phyloP scores from a whole-genome alignment of 306 rosid species.

The Acacia melanoxylon region DNA sequence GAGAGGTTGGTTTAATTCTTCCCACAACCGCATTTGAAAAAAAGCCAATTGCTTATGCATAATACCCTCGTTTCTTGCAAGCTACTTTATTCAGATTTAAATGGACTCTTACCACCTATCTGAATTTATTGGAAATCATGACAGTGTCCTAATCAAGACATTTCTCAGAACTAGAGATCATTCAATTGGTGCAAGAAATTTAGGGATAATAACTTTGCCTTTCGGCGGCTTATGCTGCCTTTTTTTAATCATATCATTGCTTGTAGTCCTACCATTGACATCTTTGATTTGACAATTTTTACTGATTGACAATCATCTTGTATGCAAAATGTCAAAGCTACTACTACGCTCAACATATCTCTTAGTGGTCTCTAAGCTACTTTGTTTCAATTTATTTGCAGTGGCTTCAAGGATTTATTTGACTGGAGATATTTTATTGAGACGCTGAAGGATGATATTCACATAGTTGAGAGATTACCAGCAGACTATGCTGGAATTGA shows the following conservation, averaged over 20 bases:
- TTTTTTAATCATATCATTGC: constrained; percentile 6
- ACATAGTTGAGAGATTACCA: constrained; percentile 82
- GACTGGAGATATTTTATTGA: constrained; percentile 87
- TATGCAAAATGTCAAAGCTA: not conserved
- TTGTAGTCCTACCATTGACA: not conserved
- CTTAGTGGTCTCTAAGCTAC: constrained; percentile 20
- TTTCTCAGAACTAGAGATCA: constrained; percentile 6
- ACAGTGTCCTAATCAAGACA: constrained; percentile 21
- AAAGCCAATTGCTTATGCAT: not conserved
- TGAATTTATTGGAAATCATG: constrained; percentile 16
- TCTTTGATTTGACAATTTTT: constrained; percentile 14
- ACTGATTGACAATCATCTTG: constrained; percentile 17
- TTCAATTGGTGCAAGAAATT: constrained; percentile 21
- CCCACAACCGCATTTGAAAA: constrained; percentile 17
- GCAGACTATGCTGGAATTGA: constrained; percentile 63
- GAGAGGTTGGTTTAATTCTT: constrained; percentile 66
- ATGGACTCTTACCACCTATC: not conserved
- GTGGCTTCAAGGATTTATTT: constrained; percentile 96
- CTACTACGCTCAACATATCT: not conserved
- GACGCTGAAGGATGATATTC: constrained; percentile 78
- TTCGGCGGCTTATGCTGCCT: constrained; percentile 1
- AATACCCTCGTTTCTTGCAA: constrained; percentile 25
- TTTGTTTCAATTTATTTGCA: constrained; percentile 43
- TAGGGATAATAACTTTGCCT: constrained; percentile 18
- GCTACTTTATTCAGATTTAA: constrained; percentile 21